A percentile compares a stretch with the other conserved stretches of the same genome.
phyloP scores from a whole-genome alignment of 257 asterid species.

The Solanum acaule region DNA sequence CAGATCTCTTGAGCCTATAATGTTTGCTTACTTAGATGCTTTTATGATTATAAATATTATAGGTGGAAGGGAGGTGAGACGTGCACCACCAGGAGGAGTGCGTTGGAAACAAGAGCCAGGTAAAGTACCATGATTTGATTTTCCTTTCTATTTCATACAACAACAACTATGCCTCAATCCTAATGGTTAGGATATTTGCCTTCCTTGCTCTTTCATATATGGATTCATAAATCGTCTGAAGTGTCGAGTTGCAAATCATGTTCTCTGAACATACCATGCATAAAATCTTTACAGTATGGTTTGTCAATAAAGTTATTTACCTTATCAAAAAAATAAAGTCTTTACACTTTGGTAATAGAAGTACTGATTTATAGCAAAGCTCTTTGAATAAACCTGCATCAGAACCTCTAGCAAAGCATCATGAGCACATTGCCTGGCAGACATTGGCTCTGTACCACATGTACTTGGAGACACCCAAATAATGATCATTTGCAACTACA shows the following conservation, averaged over 20 bases:
- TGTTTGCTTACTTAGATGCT: background rate
- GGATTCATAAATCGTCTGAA: background rate
- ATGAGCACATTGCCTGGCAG: background rate
- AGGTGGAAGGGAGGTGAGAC: constrained; percentile 32
- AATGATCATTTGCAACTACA: background rate
- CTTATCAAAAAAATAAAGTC: background rate
- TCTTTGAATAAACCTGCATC: background rate
- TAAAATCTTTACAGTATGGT: background rate
- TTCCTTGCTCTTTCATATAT: background rate
- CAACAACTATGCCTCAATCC: background rate
- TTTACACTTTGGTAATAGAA: background rate
- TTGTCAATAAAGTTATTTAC: background rate
- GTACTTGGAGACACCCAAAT: background rate
- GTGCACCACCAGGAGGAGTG: constrained; percentile 24
- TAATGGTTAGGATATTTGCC: background rate
- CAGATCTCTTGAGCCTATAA: background rate
- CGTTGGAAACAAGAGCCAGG: constrained; percentile 46
- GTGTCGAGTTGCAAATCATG: background rate
- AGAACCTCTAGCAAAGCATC: background rate
- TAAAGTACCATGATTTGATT: constrained; percentile 1
- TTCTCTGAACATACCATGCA: background rate
- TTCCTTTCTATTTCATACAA: background rate
- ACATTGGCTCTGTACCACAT: background rate
- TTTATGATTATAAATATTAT: constrained; percentile 3
- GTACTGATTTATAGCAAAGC: background rate